Base-by-base conservation (phyloP, 352 stramenopile genomes). In the Pythium vanterpoolii region DNA sequence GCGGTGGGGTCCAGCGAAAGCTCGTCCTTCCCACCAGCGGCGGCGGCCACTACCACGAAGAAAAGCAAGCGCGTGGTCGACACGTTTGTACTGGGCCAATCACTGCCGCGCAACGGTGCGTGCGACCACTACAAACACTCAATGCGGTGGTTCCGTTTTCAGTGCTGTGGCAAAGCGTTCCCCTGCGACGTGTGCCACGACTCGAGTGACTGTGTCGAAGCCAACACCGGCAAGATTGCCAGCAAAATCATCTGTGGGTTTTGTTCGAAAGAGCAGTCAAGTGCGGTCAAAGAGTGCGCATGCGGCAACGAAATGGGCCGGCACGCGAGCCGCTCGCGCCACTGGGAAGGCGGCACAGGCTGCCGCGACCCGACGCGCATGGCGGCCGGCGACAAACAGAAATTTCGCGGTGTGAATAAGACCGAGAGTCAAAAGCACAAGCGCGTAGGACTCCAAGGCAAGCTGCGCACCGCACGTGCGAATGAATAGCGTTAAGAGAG, bases 81-180 rank as follows among this genome's bases (percentile, higher is more conserved):
- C 38, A 86, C 66, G 21, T 84, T 90, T 50, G 68, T 85, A 8
- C 46, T 89, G 24, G 85, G 85, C 24, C 75, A 90, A 45, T 79
- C 83, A 18, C 51, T 95, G 57, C 85, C 85, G 23, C 73, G 72
- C 45, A 86, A 89, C 39, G 85, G 85, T 47, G 67, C 56, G 31
- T 95, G 85, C 28, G 74, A 88, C 16, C 85, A 95, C 65, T 95
- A 93, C 59, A 81, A 80, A 47, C 77, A 90, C 55, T 95, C 85
- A 39, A 60, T 77, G 16, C 83, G 85, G 5, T 94, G 85, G 85
- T 91, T 94, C 63, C 76, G 83, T 21, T 94, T 94, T 62, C 85
- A 92, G 54, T 94, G 85, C 69, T 94, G 85, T 42, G 83, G 83
- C 21, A 92, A 90, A 53, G 73, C 75, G 11, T 90, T 91, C 51